Conservation (phyloP, 192 early-diverging fungal genomes). For the Oehlia diaphana region DNA sequence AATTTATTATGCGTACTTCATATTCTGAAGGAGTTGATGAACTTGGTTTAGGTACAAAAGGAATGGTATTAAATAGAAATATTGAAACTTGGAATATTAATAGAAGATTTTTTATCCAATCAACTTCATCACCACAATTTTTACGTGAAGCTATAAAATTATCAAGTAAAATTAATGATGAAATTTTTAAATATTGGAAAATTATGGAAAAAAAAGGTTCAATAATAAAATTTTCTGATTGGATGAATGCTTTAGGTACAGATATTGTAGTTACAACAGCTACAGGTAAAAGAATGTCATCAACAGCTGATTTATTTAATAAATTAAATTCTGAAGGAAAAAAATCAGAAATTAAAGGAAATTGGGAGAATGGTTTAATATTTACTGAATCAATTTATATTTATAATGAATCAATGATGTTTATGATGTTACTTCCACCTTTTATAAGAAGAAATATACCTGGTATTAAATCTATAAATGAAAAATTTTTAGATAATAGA, state of each 20-base stretch:
- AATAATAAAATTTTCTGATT: background rate
- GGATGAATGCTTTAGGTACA: background rate
- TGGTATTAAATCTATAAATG: background rate
- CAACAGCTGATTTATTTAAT: slow-evolving; percentile 4
- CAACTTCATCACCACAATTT: background rate
- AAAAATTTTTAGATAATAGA: slow-evolving; percentile 7
- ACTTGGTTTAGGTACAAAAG: slow-evolving; percentile 5
- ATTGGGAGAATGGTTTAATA: background rate
- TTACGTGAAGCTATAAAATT: background rate
- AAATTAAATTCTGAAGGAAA: background rate
- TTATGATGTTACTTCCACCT: background rate
- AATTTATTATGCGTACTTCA: background rate
- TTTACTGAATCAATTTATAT: background rate
- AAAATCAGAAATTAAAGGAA: background rate
- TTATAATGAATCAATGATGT: background rate
- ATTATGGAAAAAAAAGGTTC: background rate
- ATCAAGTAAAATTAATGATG: background rate
- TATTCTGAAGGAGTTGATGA: slow-evolving; percentile 6
- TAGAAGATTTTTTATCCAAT: slow-evolving; percentile 1
- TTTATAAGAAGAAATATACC: background rate
- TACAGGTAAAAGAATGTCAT: background rate
- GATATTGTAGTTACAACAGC: background rate
- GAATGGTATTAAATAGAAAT: background rate
- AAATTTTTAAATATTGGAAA: slow-evolving; percentile 9
- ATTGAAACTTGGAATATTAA: background rate